A percentile compares a stretch with the other conserved stretches of the same genome.
Conservation (phyloP, 495 filamentous ascomycete genomes). For the Tuber brumale region DNA sequence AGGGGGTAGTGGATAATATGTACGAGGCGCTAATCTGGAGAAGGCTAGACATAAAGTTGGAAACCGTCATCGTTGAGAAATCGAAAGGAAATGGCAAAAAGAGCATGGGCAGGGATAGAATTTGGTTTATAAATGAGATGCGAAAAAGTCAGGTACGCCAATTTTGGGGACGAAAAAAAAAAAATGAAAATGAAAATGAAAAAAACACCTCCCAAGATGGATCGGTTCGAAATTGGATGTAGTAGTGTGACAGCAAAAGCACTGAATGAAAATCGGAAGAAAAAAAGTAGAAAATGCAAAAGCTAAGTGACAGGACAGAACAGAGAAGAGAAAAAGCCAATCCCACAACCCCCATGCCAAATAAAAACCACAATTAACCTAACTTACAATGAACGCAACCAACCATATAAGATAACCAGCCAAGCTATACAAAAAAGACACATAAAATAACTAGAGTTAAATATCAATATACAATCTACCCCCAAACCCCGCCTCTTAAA, state of each 20-base stretch:
- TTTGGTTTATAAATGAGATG: not conserved
- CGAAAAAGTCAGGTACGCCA: slow-evolving; percentile 2
- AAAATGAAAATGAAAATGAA: not conserved
- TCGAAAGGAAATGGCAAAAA: not conserved
- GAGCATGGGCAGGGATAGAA: not conserved
- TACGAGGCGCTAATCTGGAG: too few species aligned
- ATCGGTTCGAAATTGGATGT: not conserved
- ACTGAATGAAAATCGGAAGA: not conserved
- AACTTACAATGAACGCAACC: slow-evolving; percentile 1
- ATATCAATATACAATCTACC: slow-evolving; percentile 15
- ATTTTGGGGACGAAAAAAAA: not conserved
- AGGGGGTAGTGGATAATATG: too few species aligned
- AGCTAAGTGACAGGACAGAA: not conserved
- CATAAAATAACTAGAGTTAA: not conserved
- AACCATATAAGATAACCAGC: not conserved
- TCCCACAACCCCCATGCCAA: not conserved
- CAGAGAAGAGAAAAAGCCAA: not conserved
- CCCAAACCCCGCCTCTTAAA: slow-evolving; percentile 37
- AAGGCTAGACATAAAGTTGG: too few species aligned
- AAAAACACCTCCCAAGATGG: not conserved
- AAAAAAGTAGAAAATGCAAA: not conserved
- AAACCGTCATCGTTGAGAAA: not conserved
- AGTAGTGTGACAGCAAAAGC: not conserved
- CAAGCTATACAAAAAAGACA: not conserved
- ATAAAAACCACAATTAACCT: not conserved